Evolutionary conservation across 1,139 yeast genomes (phyloP).

Genomic region (Suhomyces terraborum): DNA sequence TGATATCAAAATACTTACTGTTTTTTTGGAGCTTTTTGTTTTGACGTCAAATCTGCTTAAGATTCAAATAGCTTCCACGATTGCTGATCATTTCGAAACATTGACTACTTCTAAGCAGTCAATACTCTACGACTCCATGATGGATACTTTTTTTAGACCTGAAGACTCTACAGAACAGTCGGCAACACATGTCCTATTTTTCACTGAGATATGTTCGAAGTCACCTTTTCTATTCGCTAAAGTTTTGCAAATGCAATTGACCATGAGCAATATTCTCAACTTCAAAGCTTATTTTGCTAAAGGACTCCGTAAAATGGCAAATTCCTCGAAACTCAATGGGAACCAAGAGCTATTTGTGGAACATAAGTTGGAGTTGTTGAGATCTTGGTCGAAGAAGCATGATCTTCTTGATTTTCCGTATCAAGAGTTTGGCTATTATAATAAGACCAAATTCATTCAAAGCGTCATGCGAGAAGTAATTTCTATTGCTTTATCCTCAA

Average conservation of each 20-base stretch:
- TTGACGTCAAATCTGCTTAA: conserved; percentile 24
- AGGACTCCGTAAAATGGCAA: conserved; percentile 28
- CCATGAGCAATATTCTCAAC: conserved; percentile 35
- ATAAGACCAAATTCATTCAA: conserved; percentile 28
- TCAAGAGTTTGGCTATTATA: conserved; percentile 34
- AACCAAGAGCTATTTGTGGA: conserved; percentile 30
- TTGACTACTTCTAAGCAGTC: conserved; percentile 22
- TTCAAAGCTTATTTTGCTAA: conserved; percentile 32
- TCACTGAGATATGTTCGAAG: conserved; percentile 31
- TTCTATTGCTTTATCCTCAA: conserved; percentile 36
- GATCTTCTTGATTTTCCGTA: conserved; percentile 41
- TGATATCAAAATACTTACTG: conserved; percentile 15
- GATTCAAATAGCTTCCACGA: conserved; percentile 14
- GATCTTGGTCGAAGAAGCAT: conserved; percentile 45
- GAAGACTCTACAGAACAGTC: conserved; percentile 41
- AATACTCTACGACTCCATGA: conserved; percentile 34
- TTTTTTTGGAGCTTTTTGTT: conserved; percentile 19
- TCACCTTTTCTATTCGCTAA: conserved; percentile 33
- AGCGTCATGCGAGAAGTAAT: conserved; percentile 36
- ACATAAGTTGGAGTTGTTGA: conserved; percentile 35
- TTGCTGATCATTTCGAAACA: conserved; percentile 10
- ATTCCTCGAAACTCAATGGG: conserved; percentile 15
- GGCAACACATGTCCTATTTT: conserved; percentile 41
- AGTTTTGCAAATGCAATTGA: conserved; percentile 44
- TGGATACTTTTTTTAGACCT: conserved; percentile 34